Evolutionary conservation across 2,329 filamentous ascomycete species (phyloP).

Genomic region (Rhinocladiella similis): DNA sequence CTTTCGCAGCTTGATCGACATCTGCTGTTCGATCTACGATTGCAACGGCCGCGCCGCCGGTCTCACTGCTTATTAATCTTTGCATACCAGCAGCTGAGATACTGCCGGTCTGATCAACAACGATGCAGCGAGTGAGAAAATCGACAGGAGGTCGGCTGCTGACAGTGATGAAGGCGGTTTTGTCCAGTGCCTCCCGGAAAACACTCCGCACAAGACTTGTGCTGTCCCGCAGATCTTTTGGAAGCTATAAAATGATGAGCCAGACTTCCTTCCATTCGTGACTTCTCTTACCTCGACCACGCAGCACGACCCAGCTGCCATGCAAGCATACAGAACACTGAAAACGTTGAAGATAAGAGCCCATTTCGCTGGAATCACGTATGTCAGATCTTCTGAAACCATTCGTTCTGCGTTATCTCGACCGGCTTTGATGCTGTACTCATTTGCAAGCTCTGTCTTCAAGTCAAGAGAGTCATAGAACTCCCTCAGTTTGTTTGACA

Average conservation of each 20-base stretch:
- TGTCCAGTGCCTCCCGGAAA: background rate
- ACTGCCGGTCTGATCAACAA: background rate
- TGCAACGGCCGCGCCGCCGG: conserved; percentile 41
- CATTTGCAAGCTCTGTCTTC: conserved; percentile 29
- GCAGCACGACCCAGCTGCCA: conserved; percentile 37
- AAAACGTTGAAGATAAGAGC: conserved; percentile 35
- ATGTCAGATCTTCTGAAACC: conserved; percentile 32
- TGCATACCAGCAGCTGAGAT: background rate
- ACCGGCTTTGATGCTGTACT: conserved; percentile 34
- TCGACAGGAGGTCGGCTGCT: background rate
- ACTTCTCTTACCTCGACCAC: conserved; percentile 31
- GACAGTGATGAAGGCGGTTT: background rate
- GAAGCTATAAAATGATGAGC: background rate
- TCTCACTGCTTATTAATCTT: background rate
- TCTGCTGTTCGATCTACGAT: conserved; percentile 63
- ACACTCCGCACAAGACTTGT: background rate
- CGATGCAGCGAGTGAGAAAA: background rate
- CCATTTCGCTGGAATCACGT: conserved; percentile 34
- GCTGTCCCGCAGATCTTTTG: background rate
- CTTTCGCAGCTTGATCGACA: conserved; percentile 53
- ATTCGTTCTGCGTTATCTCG: conserved; percentile 29
- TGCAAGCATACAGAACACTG: conserved; percentile 33
- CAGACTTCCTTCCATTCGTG: too few relatives aligned
- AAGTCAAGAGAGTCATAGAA: conserved; percentile 34
- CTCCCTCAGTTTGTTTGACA: conserved; percentile 32